Base-by-base conservation (phyloP, 306 rosid genomes). In the Prinsepia uniflora region DNA sequence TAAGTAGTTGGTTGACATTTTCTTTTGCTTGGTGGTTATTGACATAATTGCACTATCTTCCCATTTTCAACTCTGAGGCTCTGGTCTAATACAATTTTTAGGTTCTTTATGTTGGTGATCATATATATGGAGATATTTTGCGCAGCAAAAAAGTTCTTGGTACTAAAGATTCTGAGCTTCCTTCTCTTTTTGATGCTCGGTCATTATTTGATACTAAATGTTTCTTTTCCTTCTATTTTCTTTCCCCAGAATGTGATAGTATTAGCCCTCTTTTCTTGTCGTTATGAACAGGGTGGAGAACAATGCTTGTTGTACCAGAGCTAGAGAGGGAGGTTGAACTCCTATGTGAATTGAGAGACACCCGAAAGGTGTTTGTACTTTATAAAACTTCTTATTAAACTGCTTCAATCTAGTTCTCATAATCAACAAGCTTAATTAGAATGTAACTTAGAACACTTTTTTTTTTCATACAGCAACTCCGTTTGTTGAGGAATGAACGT, bases 31-130 rank as follows among this genome's bases (percentile, higher is more conserved):
- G 30, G 30, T 24, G 30, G 30, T 82, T 34, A 60, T 72, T 56
- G 66, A 52, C 50, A 67, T 53, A 41, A 52, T 71, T 66, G 64
- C 55, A 46, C 39, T 56, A n/a, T 75, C 67, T 15, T 72, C 46
- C 46, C 6, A 12, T 71, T 63, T 60, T 22, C 45, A 17, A 61
- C 18, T 12, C 71, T 20, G 65, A 68, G 67, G 19, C 65, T 63
- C 40, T 10, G 36, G 41, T 65, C 19, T 36, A 66, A 42, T 34
- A 34, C 13, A 36, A 18, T 64, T 8, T 34, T 57, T 72, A 94
- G 99, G 99, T 95, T 95, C 90, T 95, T 48, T 95, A 95, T 75
- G 99, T 91, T 79, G 97, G 99, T 71, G 99, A 95, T 82, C 99
- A 91, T 80, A 91, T 95, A 72, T 95, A 95, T 65, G 99, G 99